phyloP scores from a whole-genome alignment of 768 basidiomycete species.

The Mycena kentingensis region DNA sequence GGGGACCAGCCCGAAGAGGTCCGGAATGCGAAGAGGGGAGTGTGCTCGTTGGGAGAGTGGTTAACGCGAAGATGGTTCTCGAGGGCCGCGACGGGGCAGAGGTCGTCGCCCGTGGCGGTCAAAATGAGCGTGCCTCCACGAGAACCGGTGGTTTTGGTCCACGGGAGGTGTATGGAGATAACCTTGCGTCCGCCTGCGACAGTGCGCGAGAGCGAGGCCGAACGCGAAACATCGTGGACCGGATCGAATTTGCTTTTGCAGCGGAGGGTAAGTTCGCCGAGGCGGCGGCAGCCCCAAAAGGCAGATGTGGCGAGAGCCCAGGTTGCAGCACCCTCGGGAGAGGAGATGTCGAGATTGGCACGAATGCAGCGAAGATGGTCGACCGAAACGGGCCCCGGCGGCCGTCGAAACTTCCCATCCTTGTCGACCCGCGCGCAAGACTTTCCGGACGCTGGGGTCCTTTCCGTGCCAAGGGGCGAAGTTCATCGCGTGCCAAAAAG shows the following conservation, averaged over 20 bases:
- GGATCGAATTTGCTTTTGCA: neutral
- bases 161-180: conserved; percentile 11
- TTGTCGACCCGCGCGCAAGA: neutral
- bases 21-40: conserved; percentile 17
- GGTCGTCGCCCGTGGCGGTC: conserved; percentile 11
- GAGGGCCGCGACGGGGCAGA: conserved; percentile 21
- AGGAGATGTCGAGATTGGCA: neutral
- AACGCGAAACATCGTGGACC: neutral
- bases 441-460: neutral
- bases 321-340: neutral
- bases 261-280: neutral
- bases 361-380: neutral
- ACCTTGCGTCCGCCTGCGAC: neutral
- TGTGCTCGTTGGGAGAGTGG: neutral
- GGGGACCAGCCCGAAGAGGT: neutral
- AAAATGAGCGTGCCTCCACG: conserved; percentile 8
- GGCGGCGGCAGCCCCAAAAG: neutral
- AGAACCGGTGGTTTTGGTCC: conserved; percentile 17
- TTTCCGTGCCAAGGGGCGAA: conserved; percentile 3
- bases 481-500: conserved; percentile 1
- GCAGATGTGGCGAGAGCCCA: neutral
- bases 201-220: neutral
- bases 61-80: conserved; percentile 18
- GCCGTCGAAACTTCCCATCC: neutral
- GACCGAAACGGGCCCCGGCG: neutral